These are phyloP conservation scores for Fusarium sp. DNA, from an alignment of 2,329 filamentous ascomycete species.

Conservation along the genomic window DNA sequence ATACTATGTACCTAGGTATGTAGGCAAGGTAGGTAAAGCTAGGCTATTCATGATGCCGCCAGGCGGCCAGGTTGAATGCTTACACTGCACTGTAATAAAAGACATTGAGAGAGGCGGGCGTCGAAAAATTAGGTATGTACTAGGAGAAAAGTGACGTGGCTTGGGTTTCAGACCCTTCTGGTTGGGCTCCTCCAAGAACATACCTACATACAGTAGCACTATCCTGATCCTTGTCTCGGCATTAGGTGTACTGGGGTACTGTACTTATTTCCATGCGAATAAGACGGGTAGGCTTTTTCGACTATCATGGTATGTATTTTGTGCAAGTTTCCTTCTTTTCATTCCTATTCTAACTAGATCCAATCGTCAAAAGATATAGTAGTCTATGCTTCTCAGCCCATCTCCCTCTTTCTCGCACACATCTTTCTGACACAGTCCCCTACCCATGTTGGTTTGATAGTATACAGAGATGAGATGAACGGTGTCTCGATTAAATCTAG, in stretches of 20 bases:
- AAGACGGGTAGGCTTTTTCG: no score
- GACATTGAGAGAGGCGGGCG: background rate
- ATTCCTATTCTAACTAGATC: no score
- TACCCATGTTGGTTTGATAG: slow-evolving; percentile 18
- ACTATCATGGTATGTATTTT: no score
- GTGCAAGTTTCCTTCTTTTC: no score
- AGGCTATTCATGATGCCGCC: slow-evolving; percentile 15
- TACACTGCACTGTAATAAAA: background rate
- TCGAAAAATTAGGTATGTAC: background rate
- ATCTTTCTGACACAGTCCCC: slow-evolving; percentile 10
- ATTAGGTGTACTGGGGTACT: no score
- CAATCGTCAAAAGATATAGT: no score
- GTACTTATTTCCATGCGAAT: no score
- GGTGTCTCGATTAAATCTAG: slow-evolving; percentile 19
- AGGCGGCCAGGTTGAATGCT: background rate
- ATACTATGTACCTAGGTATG: no score
- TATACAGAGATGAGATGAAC: slow-evolving; percentile 24
- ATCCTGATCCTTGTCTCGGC: background rate
- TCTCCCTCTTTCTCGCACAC: slow-evolving; percentile 26
- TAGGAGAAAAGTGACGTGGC: slow-evolving; percentile 13
- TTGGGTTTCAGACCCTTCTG: slow-evolving; percentile 30
- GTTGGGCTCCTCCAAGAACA: background rate
- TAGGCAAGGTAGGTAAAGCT: background rate
- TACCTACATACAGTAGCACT: slow-evolving; percentile 1
- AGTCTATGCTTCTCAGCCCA: slow-evolving; percentile 1